These are phyloP conservation scores for Cordyceps tenuipes DNA, from an alignment of 2,329 filamentous ascomycete genomes.

Conservation along the genomic window DNA sequence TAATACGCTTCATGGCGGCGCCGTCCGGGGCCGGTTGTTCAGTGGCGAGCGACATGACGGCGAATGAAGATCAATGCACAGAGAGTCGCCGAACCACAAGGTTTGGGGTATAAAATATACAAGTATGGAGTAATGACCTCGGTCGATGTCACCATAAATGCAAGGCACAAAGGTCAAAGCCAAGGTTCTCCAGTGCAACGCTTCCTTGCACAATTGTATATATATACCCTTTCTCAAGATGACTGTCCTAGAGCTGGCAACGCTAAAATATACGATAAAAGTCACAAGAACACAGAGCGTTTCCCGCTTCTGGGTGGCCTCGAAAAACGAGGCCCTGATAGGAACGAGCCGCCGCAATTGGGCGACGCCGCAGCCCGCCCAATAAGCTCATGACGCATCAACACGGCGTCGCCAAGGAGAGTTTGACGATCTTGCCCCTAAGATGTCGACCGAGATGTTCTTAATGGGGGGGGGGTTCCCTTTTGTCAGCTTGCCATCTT, in stretches of 20 bases:
- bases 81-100: neutral
- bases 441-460: neutral
- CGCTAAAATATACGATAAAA: neutral
- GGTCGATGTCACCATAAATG: neutral
- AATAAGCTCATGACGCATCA: neutral
- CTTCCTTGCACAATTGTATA: neutral
- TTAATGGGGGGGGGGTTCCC: neutral
- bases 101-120: neutral
- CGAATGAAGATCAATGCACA: neutral
- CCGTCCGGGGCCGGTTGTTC: neutral
- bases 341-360: neutral
- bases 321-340: neutral
- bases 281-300: neutral
- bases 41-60: neutral
- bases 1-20: slow-evolving; percentile 34
- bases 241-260: neutral
- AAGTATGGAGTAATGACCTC: neutral
- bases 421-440: neutral
- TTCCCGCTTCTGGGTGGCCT: neutral
- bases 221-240: neutral
- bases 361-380: neutral
- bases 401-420: neutral
- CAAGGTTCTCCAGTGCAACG: neutral
- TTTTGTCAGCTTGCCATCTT: neutral
- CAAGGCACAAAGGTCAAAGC: neutral